These are phyloP conservation scores for Scheffersomyces parashehatae DNA, from an alignment of 1,139 yeast species.

Conservation along the genomic window DNA sequence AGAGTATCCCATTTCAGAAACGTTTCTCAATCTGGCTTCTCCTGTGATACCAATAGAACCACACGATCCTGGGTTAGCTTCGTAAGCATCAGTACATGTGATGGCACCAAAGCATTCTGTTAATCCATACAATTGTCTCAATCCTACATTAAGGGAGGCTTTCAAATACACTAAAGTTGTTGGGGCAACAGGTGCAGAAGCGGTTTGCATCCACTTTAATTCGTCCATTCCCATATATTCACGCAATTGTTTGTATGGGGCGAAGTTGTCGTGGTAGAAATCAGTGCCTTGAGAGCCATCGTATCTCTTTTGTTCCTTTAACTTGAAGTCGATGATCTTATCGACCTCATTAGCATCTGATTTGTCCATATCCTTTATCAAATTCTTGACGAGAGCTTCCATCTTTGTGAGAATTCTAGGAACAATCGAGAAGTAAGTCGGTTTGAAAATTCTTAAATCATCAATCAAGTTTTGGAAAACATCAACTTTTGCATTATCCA, in stretches of 20 bases:
- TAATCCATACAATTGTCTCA: slow-evolving; percentile 20
- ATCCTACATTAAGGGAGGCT: slow-evolving; percentile 18
- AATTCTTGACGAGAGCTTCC: slow-evolving; percentile 21
- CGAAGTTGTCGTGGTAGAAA: slow-evolving; percentile 8
- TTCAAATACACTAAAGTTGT: slow-evolving; percentile 17
- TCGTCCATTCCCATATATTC: slow-evolving; percentile 18
- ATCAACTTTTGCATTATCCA: slow-evolving; percentile 7
- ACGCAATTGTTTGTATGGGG: slow-evolving; percentile 12
- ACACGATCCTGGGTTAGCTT: slow-evolving; percentile 18
- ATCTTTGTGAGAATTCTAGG: slow-evolving; percentile 42
- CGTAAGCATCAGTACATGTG: slow-evolving; percentile 11
- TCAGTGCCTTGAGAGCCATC: slow-evolving; percentile 13
- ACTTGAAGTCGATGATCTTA: slow-evolving; percentile 13
- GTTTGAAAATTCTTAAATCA: slow-evolving; percentile 31
- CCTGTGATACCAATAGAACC: slow-evolving; percentile 11
- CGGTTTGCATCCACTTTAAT: slow-evolving; percentile 20
- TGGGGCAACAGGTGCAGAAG: slow-evolving; percentile 21
- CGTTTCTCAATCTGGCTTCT: slow-evolving; percentile 38
- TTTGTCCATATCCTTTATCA: slow-evolving; percentile 7
- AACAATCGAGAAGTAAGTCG: slow-evolving; percentile 35
- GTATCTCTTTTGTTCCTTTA: slow-evolving; percentile 7
- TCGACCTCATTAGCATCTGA: slow-evolving; percentile 5
- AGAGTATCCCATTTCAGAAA: slow-evolving; percentile 63
- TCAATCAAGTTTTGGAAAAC: slow-evolving; percentile 20
- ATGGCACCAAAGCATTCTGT: slow-evolving; percentile 20